Percentiles rank a stretch among this genome's conserved stretches.
phyloP scores from a whole-genome alignment of 2,329 filamentous ascomycete genomes.

The Cyphellophora attinorum region DNA sequence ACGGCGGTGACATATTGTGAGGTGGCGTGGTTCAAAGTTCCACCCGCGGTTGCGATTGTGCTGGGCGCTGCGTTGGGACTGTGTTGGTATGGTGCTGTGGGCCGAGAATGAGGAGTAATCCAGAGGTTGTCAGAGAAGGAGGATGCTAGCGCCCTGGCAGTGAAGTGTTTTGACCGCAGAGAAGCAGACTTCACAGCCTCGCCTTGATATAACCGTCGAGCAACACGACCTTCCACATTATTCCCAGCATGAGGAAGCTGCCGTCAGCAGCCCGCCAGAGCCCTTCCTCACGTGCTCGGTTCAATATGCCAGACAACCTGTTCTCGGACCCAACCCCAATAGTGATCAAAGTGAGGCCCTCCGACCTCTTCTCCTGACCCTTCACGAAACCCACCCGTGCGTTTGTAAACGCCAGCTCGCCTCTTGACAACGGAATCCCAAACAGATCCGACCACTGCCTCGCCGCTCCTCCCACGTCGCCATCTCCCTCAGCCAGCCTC shows the following conservation, averaged over 20 bases:
- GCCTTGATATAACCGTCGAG: too few species aligned
- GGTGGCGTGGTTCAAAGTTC: slow-evolving; percentile 38
- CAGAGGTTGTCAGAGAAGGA: too few species aligned
- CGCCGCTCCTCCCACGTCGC: slow-evolving; percentile 25
- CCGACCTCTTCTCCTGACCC: slow-evolving; percentile 22
- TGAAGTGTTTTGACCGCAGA: too few species aligned
- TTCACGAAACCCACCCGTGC: slow-evolving; percentile 26
- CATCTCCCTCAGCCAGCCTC: slow-evolving; percentile 28
- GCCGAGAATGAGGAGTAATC: too few species aligned
- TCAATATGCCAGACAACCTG: slow-evolving; percentile 23
- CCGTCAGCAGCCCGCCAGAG: slow-evolving; percentile 19
- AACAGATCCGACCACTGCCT: slow-evolving; percentile 33
- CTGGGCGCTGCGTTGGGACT: slow-evolving; percentile 39
- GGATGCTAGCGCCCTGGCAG: too few species aligned
- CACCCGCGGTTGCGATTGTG: slow-evolving; percentile 34
- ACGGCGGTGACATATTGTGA: slow-evolving; percentile 41
- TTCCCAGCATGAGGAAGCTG: slow-evolving; percentile 28
- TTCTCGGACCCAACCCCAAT: slow-evolving; percentile 27
- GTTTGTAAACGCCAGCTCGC: slow-evolving; percentile 24
- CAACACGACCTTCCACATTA: slow-evolving; percentile 31
- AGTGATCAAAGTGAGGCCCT: slow-evolving; percentile 29
- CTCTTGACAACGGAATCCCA: slow-evolving; percentile 17
- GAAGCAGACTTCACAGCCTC: too few species aligned
- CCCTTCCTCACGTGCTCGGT: slow-evolving; percentile 22
- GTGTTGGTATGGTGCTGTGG: slow-evolving; percentile 37